These are phyloP conservation scores for Tuber aestivum DNA, from an alignment of 495 filamentous ascomycete species.

Conservation along the genomic window DNA sequence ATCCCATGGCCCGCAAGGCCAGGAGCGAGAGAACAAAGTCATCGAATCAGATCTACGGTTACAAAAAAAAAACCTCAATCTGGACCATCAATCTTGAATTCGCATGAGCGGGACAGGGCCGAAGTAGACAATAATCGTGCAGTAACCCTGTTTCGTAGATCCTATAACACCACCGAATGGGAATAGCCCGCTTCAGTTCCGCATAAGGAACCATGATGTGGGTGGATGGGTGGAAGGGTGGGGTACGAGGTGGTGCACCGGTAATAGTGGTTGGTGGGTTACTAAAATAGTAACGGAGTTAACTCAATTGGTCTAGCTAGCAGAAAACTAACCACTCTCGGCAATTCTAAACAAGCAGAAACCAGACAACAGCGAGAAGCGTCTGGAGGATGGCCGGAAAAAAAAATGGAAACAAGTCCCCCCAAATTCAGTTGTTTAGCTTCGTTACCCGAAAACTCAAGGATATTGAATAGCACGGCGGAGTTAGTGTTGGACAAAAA, in stretches of 20 bases:
- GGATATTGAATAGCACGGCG: background rate
- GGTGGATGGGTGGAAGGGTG: background rate
- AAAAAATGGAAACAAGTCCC: background rate
- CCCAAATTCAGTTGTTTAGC: background rate
- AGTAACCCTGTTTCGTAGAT: constrained; percentile 1
- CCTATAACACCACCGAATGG: background rate
- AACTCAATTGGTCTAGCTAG: background rate
- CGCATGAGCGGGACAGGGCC: background rate
- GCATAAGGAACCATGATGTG: background rate
- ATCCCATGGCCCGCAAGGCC: background rate
- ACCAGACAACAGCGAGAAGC: background rate
- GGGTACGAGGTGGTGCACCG: background rate
- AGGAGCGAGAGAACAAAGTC: background rate
- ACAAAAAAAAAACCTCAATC: background rate
- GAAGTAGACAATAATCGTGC: background rate
- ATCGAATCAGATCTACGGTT: background rate
- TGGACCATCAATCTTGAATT: background rate
- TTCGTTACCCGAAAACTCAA: background rate
- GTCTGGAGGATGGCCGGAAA: background rate
- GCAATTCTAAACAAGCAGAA: background rate
- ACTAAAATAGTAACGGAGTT: constrained; percentile 3
- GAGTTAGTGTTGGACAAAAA: background rate
- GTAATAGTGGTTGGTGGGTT: background rate
- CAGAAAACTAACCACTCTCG: background rate
- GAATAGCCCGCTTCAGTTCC: background rate